Percentiles rank a stretch among this genome's conserved stretches.
phyloP scores from a whole-genome alignment of 2,329 filamentous ascomycete species.

The Aureobasidium musti region DNA sequence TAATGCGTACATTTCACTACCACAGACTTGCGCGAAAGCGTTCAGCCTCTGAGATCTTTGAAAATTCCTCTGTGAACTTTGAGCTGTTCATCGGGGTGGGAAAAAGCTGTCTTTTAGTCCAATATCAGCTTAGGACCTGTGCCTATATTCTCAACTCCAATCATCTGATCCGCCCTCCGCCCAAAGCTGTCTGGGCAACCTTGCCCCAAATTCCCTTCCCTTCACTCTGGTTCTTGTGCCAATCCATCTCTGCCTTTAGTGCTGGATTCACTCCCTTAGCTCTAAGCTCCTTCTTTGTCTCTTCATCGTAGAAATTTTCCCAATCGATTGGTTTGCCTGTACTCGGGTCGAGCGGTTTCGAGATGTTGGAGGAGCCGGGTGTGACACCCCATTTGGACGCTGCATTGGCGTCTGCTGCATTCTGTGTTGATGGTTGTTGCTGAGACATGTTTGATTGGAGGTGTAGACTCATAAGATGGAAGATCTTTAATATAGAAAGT shows the following conservation, averaged over 20 bases:
- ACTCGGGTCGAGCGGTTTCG: conserved; percentile 13
- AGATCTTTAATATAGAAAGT: background rate
- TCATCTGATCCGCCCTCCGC: conserved; percentile 30
- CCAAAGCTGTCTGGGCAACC: conserved; percentile 31
- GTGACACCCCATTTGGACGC: conserved; percentile 31
- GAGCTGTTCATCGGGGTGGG: too few relatives aligned
- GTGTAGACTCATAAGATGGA: background rate
- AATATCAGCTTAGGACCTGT: too few relatives aligned
- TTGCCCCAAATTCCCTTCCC: conserved; percentile 30
- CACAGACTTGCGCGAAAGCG: too few relatives aligned
- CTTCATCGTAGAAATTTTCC: conserved; percentile 31
- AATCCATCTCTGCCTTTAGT: conserved; percentile 32
- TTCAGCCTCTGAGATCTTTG: too few relatives aligned
- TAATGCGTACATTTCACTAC: too few relatives aligned
- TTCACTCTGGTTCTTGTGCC: conserved; percentile 16
- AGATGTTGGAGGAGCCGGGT: conserved; percentile 6
- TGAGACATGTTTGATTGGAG: background rate
- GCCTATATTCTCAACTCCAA: background rate
- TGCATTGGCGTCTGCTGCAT: background rate
- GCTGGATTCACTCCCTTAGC: conserved; percentile 31
- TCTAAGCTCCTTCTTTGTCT: conserved; percentile 27
- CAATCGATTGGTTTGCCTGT: conserved; percentile 22
- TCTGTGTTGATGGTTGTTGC: background rate
- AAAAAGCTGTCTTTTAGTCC: too few relatives aligned
- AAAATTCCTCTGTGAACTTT: too few relatives aligned